Conservation (phyloP, 768 basidiomycete genomes). For the Astraeus odoratus region DNA sequence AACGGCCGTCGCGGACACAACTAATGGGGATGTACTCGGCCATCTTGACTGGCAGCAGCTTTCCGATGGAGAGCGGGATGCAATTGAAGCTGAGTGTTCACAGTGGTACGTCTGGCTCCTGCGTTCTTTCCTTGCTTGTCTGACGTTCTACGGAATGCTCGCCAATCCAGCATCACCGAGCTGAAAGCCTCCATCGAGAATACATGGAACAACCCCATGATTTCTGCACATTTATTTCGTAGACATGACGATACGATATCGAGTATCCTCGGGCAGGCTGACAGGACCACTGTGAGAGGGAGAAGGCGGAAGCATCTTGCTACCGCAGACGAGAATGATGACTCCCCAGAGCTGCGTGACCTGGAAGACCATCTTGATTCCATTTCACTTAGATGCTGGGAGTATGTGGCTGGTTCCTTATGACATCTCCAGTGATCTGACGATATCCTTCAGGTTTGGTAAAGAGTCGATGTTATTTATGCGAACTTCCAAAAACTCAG, state of each 20-base stretch:
- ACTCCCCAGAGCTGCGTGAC: constrained; percentile 38
- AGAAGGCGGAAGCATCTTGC: constrained; percentile 32
- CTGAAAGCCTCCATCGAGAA: constrained; percentile 37
- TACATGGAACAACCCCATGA: constrained; percentile 46
- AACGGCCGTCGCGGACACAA: constrained; percentile 7
- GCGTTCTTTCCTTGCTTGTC: background rate
- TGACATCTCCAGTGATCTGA: background rate
- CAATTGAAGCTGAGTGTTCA: constrained; percentile 35
- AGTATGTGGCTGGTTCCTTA: constrained; percentile 36
- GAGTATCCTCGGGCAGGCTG: constrained; percentile 29
- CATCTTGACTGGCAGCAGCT: constrained; percentile 20
- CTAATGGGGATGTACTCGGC: constrained; percentile 4
- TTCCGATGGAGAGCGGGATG: constrained; percentile 20
- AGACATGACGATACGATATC: constrained; percentile 44
- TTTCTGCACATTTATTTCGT: constrained; percentile 50
- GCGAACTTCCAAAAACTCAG: constrained; percentile 56
- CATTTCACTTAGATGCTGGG: constrained; percentile 52
- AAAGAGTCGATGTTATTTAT: constrained; percentile 54
- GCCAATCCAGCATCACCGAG: constrained; percentile 43
- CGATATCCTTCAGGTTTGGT: constrained; percentile 33
- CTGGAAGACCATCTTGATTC: constrained; percentile 48
- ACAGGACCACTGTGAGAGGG: constrained; percentile 19
- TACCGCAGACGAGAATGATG: constrained; percentile 17
- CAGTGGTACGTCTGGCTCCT: constrained; percentile 25
- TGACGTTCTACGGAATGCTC: background rate